phyloP scores from a whole-genome alignment of 192 early-diverging fungal species.

The Backusella parvicylindrica region DNA sequence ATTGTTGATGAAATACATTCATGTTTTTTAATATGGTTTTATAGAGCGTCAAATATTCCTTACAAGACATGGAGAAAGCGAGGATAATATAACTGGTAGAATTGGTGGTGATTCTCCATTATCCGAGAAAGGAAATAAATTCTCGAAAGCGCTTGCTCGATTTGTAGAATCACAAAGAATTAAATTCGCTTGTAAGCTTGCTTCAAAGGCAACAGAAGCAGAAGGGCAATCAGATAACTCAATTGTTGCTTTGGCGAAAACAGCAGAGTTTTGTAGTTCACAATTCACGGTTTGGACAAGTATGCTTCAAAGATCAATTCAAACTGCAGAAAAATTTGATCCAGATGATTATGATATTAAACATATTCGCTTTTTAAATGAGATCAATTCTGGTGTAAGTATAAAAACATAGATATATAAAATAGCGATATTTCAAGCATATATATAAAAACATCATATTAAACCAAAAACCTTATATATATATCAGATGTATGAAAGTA shows the following conservation, averaged over 20 bases:
- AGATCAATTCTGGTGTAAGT: conserved; percentile 83
- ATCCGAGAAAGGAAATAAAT: conserved; percentile 65
- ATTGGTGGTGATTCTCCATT: conserved; percentile 69
- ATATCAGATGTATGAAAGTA: conserved; percentile 56
- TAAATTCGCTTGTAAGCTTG: conserved; percentile 40
- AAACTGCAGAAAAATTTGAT: conserved; percentile 82
- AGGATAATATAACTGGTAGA: conserved; percentile 77
- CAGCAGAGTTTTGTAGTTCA: conserved; percentile 66
- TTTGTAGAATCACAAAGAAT: conserved; percentile 70
- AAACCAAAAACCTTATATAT: not conserved
- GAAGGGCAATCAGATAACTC: not conserved
- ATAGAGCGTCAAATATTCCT: conserved; percentile 82
- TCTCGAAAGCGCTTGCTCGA: conserved; percentile 67
- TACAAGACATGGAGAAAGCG: conserved; percentile 90
- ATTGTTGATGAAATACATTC: no score
- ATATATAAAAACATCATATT: not conserved
- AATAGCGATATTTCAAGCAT: not conserved
- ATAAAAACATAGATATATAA: not conserved
- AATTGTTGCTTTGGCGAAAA: conserved; percentile 36
- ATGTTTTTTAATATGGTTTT: no score
- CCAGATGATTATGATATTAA: conserved; percentile 69
- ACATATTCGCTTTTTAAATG: conserved; percentile 81
- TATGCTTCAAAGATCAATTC: conserved; percentile 78
- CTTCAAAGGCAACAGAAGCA: conserved; percentile 1
- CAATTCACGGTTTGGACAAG: conserved; percentile 79